Evolutionary conservation across 169 alveolate genomes (phyloP).

Genomic region (Babesia caballi): DNA sequence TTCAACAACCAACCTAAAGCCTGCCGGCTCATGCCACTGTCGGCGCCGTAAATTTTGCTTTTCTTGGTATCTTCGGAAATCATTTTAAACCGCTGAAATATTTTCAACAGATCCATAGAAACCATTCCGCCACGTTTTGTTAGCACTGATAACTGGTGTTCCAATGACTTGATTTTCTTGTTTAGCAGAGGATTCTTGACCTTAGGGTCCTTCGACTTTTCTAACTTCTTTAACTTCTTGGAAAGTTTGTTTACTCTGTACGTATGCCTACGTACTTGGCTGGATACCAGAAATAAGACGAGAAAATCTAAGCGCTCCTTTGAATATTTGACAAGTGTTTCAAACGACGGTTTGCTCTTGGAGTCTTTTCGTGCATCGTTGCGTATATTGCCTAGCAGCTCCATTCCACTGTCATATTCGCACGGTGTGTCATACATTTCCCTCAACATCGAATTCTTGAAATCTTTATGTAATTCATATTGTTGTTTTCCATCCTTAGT

Average conservation of each 20-base stretch:
- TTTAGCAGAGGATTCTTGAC: conserved; percentile 5
- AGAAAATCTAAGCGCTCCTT: conserved; percentile 47
- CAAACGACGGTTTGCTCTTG: not conserved
- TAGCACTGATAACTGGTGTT: not conserved
- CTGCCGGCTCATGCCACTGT: conserved; percentile 71
- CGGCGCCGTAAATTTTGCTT: conserved; percentile 5
- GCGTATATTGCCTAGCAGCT: not conserved
- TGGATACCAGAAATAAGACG: conserved; percentile 40
- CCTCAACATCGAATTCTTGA: conserved; percentile 29
- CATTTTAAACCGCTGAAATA: conserved; percentile 49
- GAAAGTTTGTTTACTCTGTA: conserved; percentile 27
- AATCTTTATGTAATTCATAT: conserved; percentile 40
- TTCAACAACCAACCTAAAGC: conserved; percentile 81
- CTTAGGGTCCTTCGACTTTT: conserved; percentile 9
- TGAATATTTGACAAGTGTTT: conserved; percentile 27
- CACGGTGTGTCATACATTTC: conserved; percentile 13
- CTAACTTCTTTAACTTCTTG: conserved; percentile 36
- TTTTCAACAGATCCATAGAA: not conserved
- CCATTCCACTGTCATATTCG: conserved; percentile 21
- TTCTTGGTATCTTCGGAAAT: conserved; percentile 29
- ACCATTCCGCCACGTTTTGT: conserved; percentile 1
- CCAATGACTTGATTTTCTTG: conserved; percentile 24
- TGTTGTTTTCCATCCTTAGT: conserved; percentile 66
- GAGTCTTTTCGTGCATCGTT: not conserved
- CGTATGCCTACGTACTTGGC: conserved; percentile 27